Base-by-base conservation (phyloP, 2,329 filamentous ascomycete species). In the Zymoseptoria passerinii region DNA sequence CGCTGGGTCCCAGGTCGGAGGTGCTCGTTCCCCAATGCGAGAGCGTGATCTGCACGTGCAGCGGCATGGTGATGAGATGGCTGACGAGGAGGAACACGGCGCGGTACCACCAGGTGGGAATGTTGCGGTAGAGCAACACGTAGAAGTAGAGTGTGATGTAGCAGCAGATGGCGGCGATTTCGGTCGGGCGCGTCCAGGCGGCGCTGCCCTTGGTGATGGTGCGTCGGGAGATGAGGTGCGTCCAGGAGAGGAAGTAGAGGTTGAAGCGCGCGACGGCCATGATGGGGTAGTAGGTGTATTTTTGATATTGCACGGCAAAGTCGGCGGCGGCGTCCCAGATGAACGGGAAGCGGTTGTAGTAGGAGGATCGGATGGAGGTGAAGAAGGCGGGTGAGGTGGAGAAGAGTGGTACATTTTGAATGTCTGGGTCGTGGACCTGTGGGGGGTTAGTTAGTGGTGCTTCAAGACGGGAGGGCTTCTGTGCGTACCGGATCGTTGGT, bases 311-410 rank as follows among this genome's bases (percentile, higher is more conserved):
- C 4, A 89, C 75, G 55, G 85, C 67, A 60, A 85, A 71, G 62
- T 84, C 80, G 52, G 84, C 83, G 16, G 77, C 77, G 7, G 78
- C 76, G 68, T 88, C 85, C 72, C 89, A 95, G 76, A 83, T 88
- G 54, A 78, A 74, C 73, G 87, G 86, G 53, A 80, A 73, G 62
- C 83, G 82, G 66, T 87, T 78, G 72, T 89, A 87, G 72, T 87
- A 88, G 8, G 79, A 82, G 13, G 84, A 87, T 58, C 72, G 75
- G n/a, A 89, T 70, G 8, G 80, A 83, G 52, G 79, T 77, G 74
- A 89, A 83, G 68, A 94, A 87, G 23, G 90, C 84, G 67, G 95
- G 90, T 1, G 89, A 91, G 28, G 94, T 83, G 60, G 90, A 90
- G 71, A 96, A 90, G 71, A 96, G 87, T 2, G 92, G 92, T 74